These are phyloP conservation scores for Daedalea quercina DNA, from an alignment of 768 basidiomycete genomes.

Conservation along the genomic window DNA sequence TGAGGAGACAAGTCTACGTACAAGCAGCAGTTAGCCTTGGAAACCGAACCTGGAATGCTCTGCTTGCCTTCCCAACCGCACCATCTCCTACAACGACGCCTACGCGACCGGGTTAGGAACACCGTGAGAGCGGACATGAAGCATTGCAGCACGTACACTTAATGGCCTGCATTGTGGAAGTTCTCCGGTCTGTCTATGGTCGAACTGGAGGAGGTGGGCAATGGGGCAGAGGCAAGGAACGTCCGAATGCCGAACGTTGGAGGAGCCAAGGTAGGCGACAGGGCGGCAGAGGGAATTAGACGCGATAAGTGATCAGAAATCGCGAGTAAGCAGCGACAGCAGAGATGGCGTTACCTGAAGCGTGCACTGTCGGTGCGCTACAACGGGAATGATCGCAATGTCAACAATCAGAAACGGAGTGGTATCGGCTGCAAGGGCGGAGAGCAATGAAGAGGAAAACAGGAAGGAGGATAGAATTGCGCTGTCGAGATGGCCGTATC, in stretches of 20 bases:
- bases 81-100: constrained; percentile 99
- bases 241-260: background rate
- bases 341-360: background rate
- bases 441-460: constrained; percentile 4
- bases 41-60: constrained; percentile 4
- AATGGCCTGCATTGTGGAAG: constrained; percentile 73
- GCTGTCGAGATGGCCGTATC: constrained; percentile 4
- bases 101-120: constrained; percentile 26
- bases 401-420: constrained; percentile 1
- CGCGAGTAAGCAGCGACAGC: background rate
- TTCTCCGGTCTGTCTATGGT: constrained; percentile 18
- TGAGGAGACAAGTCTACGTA: constrained; percentile 89
- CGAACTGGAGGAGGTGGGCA: background rate
- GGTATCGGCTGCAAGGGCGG: background rate
- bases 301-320: constrained; percentile 8
- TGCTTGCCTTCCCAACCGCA: constrained; percentile 91
- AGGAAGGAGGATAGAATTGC: background rate
- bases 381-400: background rate
- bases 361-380: background rate
- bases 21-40: constrained; percentile 15
- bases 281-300: constrained; percentile 1
- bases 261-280: constrained; percentile 1
- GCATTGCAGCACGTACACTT: constrained; percentile 56
- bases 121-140: background rate
- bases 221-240: background rate